Base-by-base conservation (phyloP, 345 rosid genomes). In the Toxicodendron radicans region DNA sequence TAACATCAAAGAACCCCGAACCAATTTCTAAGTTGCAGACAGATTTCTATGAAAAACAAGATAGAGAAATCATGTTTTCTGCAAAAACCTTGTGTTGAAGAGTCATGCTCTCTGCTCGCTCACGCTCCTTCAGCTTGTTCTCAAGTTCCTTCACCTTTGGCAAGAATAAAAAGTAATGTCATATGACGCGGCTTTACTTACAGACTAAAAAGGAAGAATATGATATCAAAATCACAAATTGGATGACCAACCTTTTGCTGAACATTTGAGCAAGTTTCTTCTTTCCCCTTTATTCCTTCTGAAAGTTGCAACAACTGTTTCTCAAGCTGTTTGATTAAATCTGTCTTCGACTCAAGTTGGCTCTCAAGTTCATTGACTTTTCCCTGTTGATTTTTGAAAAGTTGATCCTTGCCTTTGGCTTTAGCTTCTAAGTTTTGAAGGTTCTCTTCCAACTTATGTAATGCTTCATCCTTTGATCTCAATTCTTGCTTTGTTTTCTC, bases 401-500 rank as follows among this genome's bases (percentile, higher is more conserved):
- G 56, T 59, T 78, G 85, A 24, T 74, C 84, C 52, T 72, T 82
- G 71, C 70, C 70, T 76, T 61, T 85, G 57, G 84, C 78, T 77
- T 72, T 82, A 32, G 23, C 65, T 43, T 85, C 86, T 12, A 85
- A 60, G 69, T 73, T 82, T 21, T 74, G 78, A 17, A 78, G 74
- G 60, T 69, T 76, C 66, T 80, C 86, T 62, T 80, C 84, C 45
- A 74, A 60, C 71, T 78, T 82, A 35, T 58, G 45, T 56, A 85
- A 10, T 7, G 76, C 68, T 9, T 85, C 86, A 51, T 85, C 88
- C 78, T 82, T 85, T 7, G 74, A 78, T 70, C 75, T 74, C 68
- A 66, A 33, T 71, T 85, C 88, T 76, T 78, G 86, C 73, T 70
- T 82, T 74, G 84, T 58, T 73, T 81, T 85, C 18, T 85, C 86